Base-by-base conservation (phyloP, 495 filamentous ascomycete species). In the Aspergillus campestris region DNA sequence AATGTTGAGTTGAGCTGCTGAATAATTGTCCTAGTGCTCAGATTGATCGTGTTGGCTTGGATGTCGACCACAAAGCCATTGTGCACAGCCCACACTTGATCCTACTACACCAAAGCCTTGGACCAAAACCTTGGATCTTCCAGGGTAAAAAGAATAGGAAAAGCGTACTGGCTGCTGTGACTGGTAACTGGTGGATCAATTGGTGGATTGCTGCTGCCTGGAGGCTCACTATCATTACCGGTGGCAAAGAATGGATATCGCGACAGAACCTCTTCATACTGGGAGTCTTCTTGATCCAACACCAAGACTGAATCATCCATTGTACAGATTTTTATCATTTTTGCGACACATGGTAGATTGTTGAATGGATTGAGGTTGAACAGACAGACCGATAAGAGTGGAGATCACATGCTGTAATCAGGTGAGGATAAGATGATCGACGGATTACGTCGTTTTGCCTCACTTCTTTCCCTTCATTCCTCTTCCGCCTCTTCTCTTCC, bases 171-270 rank as follows among this genome's bases (percentile, higher is more conserved):
- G n/a, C n/a, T n/a, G n/a, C 18, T 24, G 18, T 2, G 11, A 15
- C 12, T 6, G 34, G 11, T 15, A 37, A 40, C 7, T 40, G 24
- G 24, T 40, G 7, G 34, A 37, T 40, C 15, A 35, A 24, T 24
- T 24, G 18, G 4, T 13, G 45, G 48, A 45, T 53, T 31, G 42
- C 43, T 53, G 51, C 43, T 53, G 51, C 51, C 51, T 53, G 51
- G 51, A 36, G 35, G 32, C 38, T 14, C 29, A 8, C 9, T 12
- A 30, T 43, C 40, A 52, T 45, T 8, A 42, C 28, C 43, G 13
- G 51, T 53, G 51, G 51, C 51, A 24, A 24, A 24, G 18, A 30
- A 53, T 44, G 46, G 14, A 30, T 31, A 3, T 13, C 28, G n/a
- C 8, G 24, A 32, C 38, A 24, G 4, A 24, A 2, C 2, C 18